These are phyloP conservation scores for Gnomoniopsis sp. DNA, from an alignment of 2,329 filamentous ascomycete genomes.

Conservation along the genomic window DNA sequence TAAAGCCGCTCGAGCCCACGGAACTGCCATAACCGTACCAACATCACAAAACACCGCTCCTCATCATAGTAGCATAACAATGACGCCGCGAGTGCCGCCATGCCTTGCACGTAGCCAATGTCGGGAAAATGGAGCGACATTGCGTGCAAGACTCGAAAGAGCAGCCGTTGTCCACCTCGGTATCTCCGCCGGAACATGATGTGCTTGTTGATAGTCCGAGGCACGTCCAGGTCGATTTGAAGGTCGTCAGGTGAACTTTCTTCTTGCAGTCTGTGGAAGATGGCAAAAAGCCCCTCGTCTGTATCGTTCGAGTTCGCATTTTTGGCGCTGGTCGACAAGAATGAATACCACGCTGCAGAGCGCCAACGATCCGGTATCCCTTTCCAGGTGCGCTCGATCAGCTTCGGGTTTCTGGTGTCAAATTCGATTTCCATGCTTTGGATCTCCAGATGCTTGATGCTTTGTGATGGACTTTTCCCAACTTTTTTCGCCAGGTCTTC, in stretches of 20 bases:
- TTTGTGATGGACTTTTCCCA: conserved; percentile 60
- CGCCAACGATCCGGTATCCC: conserved; percentile 97
- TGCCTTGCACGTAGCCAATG: conserved; percentile 95
- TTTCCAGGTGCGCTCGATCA: conserved; percentile 94
- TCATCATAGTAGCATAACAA: conserved; percentile 96
- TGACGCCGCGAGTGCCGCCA: conserved; percentile 90
- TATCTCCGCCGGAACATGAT: conserved; percentile 96
- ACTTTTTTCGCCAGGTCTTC: conserved; percentile 49
- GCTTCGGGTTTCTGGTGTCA: conserved; percentile 75
- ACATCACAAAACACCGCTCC: conserved; percentile 90
- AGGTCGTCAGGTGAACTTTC: conserved; percentile 82
- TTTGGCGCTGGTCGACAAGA: conserved; percentile 74
- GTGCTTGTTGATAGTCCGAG: conserved; percentile 88
- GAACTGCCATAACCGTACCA: conserved; percentile 89
- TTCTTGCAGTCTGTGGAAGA: conserved; percentile 71
- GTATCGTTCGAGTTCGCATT: conserved; percentile 58
- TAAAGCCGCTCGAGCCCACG: conserved; percentile 85
- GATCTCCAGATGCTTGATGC: conserved; percentile 46
- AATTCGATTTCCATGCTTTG: conserved; percentile 71
- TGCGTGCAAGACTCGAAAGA: conserved; percentile 90
- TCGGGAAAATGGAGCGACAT: conserved; percentile 88
- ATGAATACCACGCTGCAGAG: conserved; percentile 89
- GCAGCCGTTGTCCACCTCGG: conserved; percentile 81
- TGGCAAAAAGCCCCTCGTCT: conserved; percentile 68
- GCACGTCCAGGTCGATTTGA: conserved; percentile 96